Conservation (phyloP, 768 basidiomycete species). For the Rhodotorula graminis region DNA sequence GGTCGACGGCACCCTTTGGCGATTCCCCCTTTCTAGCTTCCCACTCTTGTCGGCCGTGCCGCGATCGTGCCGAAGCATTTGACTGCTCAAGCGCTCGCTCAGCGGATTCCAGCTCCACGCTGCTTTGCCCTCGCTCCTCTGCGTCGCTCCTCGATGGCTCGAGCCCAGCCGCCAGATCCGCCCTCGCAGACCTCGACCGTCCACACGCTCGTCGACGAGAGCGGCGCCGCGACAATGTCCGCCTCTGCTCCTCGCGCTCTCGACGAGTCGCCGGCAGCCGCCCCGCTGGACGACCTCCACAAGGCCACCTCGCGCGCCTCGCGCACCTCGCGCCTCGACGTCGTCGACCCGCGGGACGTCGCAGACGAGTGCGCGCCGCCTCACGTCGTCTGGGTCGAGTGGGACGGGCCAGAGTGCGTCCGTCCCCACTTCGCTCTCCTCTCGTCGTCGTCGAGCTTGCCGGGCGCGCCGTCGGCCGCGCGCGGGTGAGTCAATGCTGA, state of each 20-base stretch:
- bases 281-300: too few relatives aligned
- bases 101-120: too few relatives aligned
- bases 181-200: not conserved
- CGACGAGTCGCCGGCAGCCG: not conserved
- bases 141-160: too few relatives aligned
- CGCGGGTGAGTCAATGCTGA: not conserved
- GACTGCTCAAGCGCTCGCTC: too few relatives aligned
- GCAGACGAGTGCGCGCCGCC: not conserved
- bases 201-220: slow-evolving; percentile 5
- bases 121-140: not conserved
- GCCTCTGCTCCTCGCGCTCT: not conserved
- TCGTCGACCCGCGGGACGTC: slow-evolving; percentile 1
- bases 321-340: not conserved
- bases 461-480: not conserved
- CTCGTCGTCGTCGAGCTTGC: not conserved
- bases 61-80: too few relatives aligned
- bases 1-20: too few relatives aligned
- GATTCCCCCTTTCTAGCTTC: too few relatives aligned
- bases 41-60: too few relatives aligned
- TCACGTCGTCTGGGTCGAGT: slow-evolving; percentile 30
- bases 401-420: slow-evolving; percentile 24
- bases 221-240: not conserved
- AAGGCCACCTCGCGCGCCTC: not conserved
- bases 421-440: not conserved
- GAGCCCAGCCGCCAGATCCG: too few relatives aligned